Base-by-base conservation (phyloP, 2,329 filamentous ascomycete genomes). In the Colletotrichum navitas region DNA sequence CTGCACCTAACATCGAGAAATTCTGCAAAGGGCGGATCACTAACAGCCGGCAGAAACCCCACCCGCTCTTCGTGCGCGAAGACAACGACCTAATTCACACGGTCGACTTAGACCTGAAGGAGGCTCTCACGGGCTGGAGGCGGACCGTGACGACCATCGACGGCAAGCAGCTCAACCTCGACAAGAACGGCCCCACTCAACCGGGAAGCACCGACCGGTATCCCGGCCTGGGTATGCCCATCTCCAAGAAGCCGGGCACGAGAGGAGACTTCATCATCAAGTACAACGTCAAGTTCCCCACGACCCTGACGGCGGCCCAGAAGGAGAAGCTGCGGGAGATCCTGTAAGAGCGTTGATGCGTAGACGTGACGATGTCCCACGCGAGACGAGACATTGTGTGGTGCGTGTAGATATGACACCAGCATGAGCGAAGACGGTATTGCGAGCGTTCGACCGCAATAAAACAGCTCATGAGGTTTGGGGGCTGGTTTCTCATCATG, bases 131-230 rank as follows among this genome's bases (percentile, higher is more conserved):
- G 0, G 96, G 96, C 70, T 99, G 96, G 96, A 92, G 90, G 76
- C 90, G 93, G 65, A 97, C 93, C n/a, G 90, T 99, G 29, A 90
- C 91, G 41, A 99, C 95, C 12, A 98, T 99, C 76, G 96, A 99
- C 78, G 93, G 93, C 76, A 95, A 93, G 79, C 92, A 95, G 77
- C 85, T 99, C 76, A 90, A 86, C 63, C 88, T 98, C 49, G 90
- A 93, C 55, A 95, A 94, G 81, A 84, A 87, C 6, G 95, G 95
- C 0, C 95, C 95, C 1, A 98, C 95, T 8, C 92, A 93, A 69
- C 95, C 95, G 0, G 94, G 92, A 16, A 93, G 91, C 80, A 90
- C 90, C 76, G 95, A 98, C 75, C 86, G 87, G 41, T 99, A 93
- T 79, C 96, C 96, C 0, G 88, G 89, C 6, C 86, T 93, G n/a